phyloP scores from a whole-genome alignment of 352 stramenopile genomes.

The Globisporangium cederbergense region DNA sequence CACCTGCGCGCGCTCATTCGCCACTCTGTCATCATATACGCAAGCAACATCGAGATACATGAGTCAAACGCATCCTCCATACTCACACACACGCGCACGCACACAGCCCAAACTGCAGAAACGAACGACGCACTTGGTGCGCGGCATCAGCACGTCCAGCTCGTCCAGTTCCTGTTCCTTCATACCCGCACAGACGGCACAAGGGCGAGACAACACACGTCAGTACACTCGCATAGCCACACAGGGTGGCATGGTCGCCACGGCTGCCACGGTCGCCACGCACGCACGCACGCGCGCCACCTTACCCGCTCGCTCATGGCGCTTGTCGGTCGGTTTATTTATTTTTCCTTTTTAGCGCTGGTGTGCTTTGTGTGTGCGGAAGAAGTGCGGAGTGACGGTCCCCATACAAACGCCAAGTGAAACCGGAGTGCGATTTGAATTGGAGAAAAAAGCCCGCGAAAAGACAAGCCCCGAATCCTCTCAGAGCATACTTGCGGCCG shows the following conservation, averaged over 20 bases:
- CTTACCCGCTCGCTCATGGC: constrained; percentile 7
- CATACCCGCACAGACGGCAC: not conserved
- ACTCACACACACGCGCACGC: not conserved
- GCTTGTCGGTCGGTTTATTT: not conserved
- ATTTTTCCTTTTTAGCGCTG: not conserved
- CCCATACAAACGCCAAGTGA: constrained; percentile 14
- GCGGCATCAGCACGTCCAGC: constrained; percentile 66
- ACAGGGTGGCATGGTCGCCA: not conserved
- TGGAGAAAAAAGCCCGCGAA: constrained; percentile 15
- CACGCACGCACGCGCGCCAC: not conserved
- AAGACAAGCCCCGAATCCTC: not conserved
- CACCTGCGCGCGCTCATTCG: constrained; percentile 41
- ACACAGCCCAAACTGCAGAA: not conserved
- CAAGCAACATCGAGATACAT: not conserved
- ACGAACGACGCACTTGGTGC: constrained; percentile 42
- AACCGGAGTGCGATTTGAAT: constrained; percentile 10
- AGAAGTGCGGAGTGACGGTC: not conserved
- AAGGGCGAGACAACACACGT: not conserved
- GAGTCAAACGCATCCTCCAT: constrained; percentile 5
- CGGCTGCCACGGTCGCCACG: not conserved
- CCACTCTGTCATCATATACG: constrained; percentile 22
- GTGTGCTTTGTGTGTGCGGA: not conserved
- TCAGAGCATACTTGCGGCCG: not conserved
- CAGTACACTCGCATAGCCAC: not conserved
- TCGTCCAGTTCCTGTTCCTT: constrained; percentile 35